These are phyloP conservation scores for Gigaspora rosea DNA, from an alignment of 192 early-diverging fungal genomes.

Conservation along the genomic window DNA sequence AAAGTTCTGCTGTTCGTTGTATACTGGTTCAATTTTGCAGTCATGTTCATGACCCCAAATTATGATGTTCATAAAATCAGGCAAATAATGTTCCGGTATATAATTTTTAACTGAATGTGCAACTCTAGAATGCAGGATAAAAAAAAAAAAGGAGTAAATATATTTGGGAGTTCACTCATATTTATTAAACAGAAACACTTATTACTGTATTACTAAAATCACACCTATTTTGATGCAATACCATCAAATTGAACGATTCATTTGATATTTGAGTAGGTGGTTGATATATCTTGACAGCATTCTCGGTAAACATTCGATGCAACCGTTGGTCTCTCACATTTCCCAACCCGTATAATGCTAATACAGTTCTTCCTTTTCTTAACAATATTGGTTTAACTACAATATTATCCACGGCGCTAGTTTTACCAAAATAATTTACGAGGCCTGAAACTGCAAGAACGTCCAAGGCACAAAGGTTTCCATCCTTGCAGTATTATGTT, in stretches of 20 bases:
- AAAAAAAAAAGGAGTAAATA: not conserved
- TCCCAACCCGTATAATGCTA: slow-evolving; percentile 90
- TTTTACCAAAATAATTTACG: slow-evolving; percentile 93
- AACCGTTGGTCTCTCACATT: slow-evolving; percentile 92
- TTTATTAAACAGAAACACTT: not conserved
- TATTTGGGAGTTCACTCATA: not conserved
- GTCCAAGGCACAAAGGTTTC: slow-evolving; percentile 82
- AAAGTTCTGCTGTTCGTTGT: slow-evolving; percentile 65
- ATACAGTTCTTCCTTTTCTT: slow-evolving; percentile 70
- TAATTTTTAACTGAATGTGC: slow-evolving; percentile 80
- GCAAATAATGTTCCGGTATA: slow-evolving; percentile 86
- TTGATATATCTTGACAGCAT: slow-evolving; percentile 72
- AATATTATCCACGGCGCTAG: slow-evolving; percentile 72
- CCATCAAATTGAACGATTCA: slow-evolving; percentile 89
- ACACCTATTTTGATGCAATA: slow-evolving; percentile 90
- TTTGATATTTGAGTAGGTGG: slow-evolving; percentile 60
- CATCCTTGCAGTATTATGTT: slow-evolving; percentile 45
- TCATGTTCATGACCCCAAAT: slow-evolving; percentile 99
- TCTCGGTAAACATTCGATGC: slow-evolving; percentile 70
- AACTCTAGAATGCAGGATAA: slow-evolving; percentile 43
- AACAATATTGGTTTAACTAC: slow-evolving; percentile 79
- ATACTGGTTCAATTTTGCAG: slow-evolving; percentile 77
- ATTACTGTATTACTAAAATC: not conserved
- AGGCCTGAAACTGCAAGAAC: slow-evolving; percentile 75
- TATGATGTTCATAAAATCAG: slow-evolving; percentile 78